Evolutionary conservation across 495 filamentous ascomycete genomes (phyloP).

Genomic region (Trichoderma reesei): DNA sequence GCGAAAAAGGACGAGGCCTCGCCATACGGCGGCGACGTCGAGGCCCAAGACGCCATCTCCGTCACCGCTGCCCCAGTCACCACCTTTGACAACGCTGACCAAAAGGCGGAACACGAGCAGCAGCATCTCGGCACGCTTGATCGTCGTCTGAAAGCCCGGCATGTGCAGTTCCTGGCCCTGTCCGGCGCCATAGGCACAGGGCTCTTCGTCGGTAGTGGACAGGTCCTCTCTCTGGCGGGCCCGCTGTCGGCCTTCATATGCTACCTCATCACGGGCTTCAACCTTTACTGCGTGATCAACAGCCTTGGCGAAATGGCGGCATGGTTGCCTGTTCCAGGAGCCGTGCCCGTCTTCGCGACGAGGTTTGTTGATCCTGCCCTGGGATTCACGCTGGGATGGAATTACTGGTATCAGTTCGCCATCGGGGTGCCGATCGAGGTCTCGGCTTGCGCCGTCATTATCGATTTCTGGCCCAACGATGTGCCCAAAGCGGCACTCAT

Average conservation of each 20-base stretch:
- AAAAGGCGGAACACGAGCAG: conserved; percentile 20
- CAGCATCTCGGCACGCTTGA: conserved; percentile 25
- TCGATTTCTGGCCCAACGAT: conserved; percentile 38
- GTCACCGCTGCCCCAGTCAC: background rate
- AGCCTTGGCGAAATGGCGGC: conserved; percentile 62
- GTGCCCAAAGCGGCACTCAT: conserved; percentile 43
- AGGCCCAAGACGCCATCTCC: background rate
- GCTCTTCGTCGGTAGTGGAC: conserved; percentile 54
- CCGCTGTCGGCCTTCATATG: conserved; percentile 54
- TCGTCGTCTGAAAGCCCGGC: conserved; percentile 40
- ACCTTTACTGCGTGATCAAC: conserved; percentile 51
- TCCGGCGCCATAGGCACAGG: conserved; percentile 62
- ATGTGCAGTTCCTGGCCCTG: conserved; percentile 53
- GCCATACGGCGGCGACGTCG: background rate
- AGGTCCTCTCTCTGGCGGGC: conserved; percentile 44
- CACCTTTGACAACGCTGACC: conserved; percentile 8
- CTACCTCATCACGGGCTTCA: conserved; percentile 50
- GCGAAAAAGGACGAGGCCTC: background rate
- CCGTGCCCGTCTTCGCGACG: conserved; percentile 64
- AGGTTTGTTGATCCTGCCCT: conserved; percentile 63
- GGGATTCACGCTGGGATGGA: conserved; percentile 72
- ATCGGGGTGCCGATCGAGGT: conserved; percentile 31
- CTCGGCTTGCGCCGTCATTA: conserved; percentile 29
- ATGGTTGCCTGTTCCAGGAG: conserved; percentile 65
- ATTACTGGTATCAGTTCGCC: conserved; percentile 40